A percentile compares a stretch with the other conserved stretches of the same genome.
phyloP scores from a whole-genome alignment of 305 asterid species.

The Fraxinus ornus region DNA sequence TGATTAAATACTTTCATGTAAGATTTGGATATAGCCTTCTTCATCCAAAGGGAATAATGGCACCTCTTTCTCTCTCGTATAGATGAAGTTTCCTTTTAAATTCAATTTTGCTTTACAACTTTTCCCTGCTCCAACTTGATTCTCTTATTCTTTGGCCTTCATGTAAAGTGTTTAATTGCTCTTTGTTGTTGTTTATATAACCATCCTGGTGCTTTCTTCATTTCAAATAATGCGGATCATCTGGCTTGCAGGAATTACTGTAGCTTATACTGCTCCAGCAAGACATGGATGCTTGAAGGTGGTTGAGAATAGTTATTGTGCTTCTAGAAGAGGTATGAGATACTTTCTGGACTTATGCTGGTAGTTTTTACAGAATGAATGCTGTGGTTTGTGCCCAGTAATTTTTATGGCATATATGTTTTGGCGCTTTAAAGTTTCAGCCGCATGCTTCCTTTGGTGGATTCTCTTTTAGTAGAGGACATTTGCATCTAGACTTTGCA shows the following conservation, averaged over 20 bases:
- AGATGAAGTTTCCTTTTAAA: neutral
- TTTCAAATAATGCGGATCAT: conserved; percentile 15
- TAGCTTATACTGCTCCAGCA: conserved; percentile 66
- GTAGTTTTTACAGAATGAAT: conserved; percentile 8
- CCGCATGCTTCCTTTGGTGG: neutral
- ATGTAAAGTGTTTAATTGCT: neutral
- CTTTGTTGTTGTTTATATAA: neutral
- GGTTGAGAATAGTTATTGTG: conserved; percentile 81
- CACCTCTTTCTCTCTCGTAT: neutral
- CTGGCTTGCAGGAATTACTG: conserved; percentile 61
- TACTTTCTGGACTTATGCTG: neutral
- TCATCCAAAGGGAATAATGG: neutral
- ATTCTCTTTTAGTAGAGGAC: conserved; percentile 13
- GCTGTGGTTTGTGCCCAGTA: neutral
- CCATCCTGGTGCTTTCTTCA: neutral
- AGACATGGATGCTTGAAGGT: conserved; percentile 92
- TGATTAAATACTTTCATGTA: neutral
- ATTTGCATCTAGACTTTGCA: neutral
- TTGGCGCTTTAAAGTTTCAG: conserved; percentile 2
- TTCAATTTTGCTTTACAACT: conserved; percentile 4
- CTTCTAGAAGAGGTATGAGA: conserved; percentile 78
- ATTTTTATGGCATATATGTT: conserved; percentile 1
- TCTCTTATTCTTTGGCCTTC: conserved; percentile 13
- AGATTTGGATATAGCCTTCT: neutral
- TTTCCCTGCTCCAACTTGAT: conserved; percentile 1